Percentiles rank a stretch among this genome's conserved stretches.
Evolutionary conservation across 148 eudicot genomes (phyloP).

Genomic region (Limonium bicolor): DNA sequence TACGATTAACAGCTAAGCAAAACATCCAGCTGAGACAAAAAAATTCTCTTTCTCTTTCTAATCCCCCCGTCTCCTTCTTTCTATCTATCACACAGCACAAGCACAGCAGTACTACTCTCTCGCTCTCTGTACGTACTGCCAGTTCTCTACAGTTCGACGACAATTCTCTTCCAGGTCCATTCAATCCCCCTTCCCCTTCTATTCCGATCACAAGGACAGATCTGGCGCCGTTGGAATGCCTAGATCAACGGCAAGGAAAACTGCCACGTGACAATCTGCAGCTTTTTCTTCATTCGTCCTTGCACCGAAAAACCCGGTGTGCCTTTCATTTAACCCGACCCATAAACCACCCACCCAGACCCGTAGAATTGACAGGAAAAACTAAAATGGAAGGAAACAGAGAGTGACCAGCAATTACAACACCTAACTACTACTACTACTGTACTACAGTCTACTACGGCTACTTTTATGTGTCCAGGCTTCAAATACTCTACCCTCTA

Average conservation of each 20-base stretch:
- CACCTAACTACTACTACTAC: not conserved
- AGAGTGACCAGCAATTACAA: not conserved
- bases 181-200: conserved; percentile 11
- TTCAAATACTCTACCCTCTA: no score
- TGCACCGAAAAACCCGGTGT: conserved; percentile 59
- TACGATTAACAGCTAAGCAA: not conserved
- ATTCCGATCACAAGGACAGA: not conserved
- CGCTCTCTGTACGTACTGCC: conserved; percentile 9
- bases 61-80: not conserved
- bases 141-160: conserved; percentile 32
- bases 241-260: conserved; percentile 6
- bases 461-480: no score
- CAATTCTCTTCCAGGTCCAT: conserved; percentile 21
- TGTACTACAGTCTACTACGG: no score
- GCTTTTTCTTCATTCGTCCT: conserved; percentile 28
- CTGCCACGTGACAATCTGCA: conserved; percentile 22
- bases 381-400: not conserved
- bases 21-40: not conserved
- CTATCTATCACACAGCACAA: no score
- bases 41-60: not conserved
- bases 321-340: conserved; percentile 12
- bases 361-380: not conserved
- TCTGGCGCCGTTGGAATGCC: conserved; percentile 20
- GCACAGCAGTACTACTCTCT: conserved; percentile 1
- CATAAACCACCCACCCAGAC: not conserved